Evolutionary conservation across 2,329 filamentous ascomycete genomes (phyloP).

Genomic region (Claviceps maximensis): DNA sequence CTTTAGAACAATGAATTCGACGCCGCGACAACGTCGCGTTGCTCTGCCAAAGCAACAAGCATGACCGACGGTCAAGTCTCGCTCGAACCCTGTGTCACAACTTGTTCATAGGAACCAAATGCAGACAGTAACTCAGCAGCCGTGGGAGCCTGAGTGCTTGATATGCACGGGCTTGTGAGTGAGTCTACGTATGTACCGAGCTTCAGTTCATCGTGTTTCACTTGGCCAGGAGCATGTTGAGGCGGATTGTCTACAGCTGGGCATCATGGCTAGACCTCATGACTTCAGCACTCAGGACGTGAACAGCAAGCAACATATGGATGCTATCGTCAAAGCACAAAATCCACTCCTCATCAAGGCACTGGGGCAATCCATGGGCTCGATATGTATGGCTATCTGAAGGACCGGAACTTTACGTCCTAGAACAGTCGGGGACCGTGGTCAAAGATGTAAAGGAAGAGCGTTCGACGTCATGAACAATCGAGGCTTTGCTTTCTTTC

Average conservation of each 20-base stretch:
- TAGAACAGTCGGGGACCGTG: neutral
- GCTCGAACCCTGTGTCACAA: neutral
- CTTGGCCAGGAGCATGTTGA: neutral
- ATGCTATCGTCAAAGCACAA: neutral
- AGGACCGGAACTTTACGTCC: neutral
- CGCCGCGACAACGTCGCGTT: neutral
- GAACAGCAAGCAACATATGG: neutral
- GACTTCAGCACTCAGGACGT: neutral
- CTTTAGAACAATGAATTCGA: neutral
- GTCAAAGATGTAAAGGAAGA: neutral
- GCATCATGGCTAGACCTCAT: neutral
- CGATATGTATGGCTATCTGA: neutral
- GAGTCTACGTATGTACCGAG: neutral
- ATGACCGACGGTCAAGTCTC: neutral
- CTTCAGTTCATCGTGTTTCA: neutral
- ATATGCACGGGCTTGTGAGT: neutral
- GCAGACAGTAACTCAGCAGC: neutral
- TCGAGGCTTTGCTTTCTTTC: neutral
- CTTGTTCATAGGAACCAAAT: neutral
- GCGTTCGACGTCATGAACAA: neutral
- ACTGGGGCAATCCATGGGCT: neutral
- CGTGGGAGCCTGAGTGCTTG: neutral
- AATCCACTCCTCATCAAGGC: neutral
- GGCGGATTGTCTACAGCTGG: neutral
- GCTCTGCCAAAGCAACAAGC: neutral